phyloP scores from a whole-genome alignment of 306 rosid species.

The Oxytropis ochrocephala region DNA sequence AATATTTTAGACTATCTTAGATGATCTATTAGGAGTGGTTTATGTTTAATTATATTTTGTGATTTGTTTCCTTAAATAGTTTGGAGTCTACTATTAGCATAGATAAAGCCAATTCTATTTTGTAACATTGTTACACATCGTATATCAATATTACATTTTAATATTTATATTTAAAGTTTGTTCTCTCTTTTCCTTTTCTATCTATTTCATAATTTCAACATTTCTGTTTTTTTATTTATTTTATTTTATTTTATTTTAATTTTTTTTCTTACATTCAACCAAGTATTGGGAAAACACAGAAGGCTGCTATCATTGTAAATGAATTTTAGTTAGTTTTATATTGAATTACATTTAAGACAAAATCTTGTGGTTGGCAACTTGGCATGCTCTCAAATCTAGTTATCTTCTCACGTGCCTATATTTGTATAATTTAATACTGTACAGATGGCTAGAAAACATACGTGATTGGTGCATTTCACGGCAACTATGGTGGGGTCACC shows the following conservation, averaged over 20 bases:
- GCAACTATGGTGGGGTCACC: conserved; percentile 99
- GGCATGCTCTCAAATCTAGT: background rate
- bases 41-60: background rate
- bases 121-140: background rate
- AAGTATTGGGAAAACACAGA: background rate
- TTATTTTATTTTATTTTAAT: too few species aligned
- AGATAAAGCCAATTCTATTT: background rate
- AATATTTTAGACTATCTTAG: background rate
- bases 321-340: background rate
- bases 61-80: background rate
- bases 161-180: background rate
- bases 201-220: background rate
- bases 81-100: background rate
- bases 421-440: background rate
- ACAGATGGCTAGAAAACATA: conserved; percentile 91
- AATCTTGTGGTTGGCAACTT: background rate
- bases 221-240: background rate
- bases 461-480: conserved; percentile 96
- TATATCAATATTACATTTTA: background rate
- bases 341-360: background rate
- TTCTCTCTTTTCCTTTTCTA: background rate
- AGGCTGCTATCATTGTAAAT: background rate
- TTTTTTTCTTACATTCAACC: background rate
- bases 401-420: background rate
- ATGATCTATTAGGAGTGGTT: background rate